Base-by-base conservation (phyloP, 345 rosid species). In the Pistacia integerrima region DNA sequence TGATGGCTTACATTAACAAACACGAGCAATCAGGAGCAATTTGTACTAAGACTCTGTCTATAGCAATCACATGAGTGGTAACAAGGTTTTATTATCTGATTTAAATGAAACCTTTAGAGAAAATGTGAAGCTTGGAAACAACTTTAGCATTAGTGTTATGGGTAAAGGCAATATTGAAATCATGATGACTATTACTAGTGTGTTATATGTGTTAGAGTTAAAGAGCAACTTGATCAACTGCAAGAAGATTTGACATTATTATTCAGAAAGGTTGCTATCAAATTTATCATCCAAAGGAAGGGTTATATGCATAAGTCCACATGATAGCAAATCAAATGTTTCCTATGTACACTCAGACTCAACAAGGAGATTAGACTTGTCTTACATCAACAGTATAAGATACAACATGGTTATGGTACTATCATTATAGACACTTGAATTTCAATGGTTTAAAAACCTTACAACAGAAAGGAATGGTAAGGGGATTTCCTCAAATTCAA, bases 261-360 rank as follows among this genome's bases (percentile, higher is more conserved):
- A 9, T 28, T 64, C 36, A 64, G 38, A 7, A 65, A 3, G 38
- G 55, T 4, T 33, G 3, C 1, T 64, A 14, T 11, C 54, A 74
- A 36, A 35, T 75, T 33, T 44, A 48, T 20, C 41, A 69, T 14
- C 14, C 11, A 11, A 20, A 70, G 9, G 61, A 51, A 20, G 61
- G 75, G 3, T 52, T 70, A 14, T 49, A 62, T 17, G 10, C 54
- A 25, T 17, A 66, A 8, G 67, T 25, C 0, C 5, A 3, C 5
- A 68, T 76, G 73, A 14, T 58, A 16, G 1, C 75, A 48, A 77
- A 77, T 11, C 6, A n/a, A 6, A 69, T 75, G 73, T 66, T 66
- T 35, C 16, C 13, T 5, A 8, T 67, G 14, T 22, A 11, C 5
- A 18, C 30, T 56, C 2, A 55, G 0, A 22, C 20, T 0, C 33